A percentile compares a stretch with the other conserved stretches of the same genome.
Evolutionary conservation across 2,329 filamentous ascomycete genomes (phyloP).

Genomic region (Coleophoma cylindrospora): DNA sequence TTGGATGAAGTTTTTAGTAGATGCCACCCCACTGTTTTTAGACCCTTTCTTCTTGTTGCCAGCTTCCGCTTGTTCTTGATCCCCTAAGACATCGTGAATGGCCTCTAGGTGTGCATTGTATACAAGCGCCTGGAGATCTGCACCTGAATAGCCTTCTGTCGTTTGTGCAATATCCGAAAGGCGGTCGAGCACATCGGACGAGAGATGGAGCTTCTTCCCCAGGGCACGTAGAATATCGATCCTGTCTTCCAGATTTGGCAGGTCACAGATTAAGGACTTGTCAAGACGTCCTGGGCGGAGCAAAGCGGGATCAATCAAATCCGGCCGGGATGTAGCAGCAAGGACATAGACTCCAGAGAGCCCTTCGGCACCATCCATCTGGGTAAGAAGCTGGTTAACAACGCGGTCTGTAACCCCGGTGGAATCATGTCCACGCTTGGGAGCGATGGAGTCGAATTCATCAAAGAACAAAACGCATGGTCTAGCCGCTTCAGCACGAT

Average conservation of each 20-base stretch:
- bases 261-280: constrained; percentile 87
- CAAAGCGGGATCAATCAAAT: constrained; percentile 91
- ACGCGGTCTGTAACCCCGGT: constrained; percentile 98
- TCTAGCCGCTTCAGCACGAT: constrained; percentile 81
- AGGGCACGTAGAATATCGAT: constrained; percentile 84
- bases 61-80: constrained; percentile 40
- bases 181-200: constrained; percentile 49
- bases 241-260: constrained; percentile 75
- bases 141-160: constrained; percentile 89
- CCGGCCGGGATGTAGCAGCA: constrained; percentile 87
- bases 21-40: constrained; percentile 10
- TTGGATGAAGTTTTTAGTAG: constrained; percentile 57
- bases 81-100: constrained; percentile 84
- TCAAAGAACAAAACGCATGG: constrained; percentile 98
- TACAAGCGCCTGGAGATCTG: constrained; percentile 88
- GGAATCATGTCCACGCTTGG: constrained; percentile 93
- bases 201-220: constrained; percentile 74
- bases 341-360: constrained; percentile 93
- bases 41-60: constrained; percentile 20
- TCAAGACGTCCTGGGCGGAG: constrained; percentile 88
- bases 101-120: constrained; percentile 97
- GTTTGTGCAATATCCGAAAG: constrained; percentile 70
- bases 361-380: constrained; percentile 98
- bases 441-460: constrained; percentile 96
- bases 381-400: constrained; percentile 94